Evolutionary conservation across 768 basidiomycete genomes (phyloP).

Genomic region (Infundibulicybe gibba): DNA sequence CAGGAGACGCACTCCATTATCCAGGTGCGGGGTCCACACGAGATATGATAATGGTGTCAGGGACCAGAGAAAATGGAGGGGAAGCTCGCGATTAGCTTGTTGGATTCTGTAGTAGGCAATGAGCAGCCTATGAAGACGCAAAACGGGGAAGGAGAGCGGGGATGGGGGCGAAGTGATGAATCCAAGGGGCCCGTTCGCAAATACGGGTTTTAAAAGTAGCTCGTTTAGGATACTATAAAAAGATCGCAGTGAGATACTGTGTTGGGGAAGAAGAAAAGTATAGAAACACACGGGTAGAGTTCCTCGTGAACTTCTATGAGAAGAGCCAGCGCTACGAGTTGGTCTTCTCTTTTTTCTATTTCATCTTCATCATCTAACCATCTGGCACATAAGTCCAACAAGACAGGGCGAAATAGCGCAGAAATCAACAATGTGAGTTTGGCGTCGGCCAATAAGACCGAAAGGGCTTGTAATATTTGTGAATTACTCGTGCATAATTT

Average conservation of each 20-base stretch:
- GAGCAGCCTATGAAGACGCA: slow-evolving; percentile 63
- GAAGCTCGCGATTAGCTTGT: slow-evolving; percentile 67
- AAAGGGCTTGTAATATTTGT: slow-evolving; percentile 51
- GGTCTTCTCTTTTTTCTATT: slow-evolving; percentile 41
- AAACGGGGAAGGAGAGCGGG: slow-evolving; percentile 30
- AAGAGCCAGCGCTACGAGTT: slow-evolving; percentile 56
- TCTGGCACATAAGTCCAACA: slow-evolving; percentile 75
- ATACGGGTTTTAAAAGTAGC: slow-evolving; percentile 39
- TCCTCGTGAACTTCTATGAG: slow-evolving; percentile 69
- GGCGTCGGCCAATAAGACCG: slow-evolving; percentile 56
- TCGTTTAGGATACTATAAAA: slow-evolving; percentile 50
- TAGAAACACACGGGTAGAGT: slow-evolving; percentile 58
- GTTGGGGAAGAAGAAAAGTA: slow-evolving; percentile 6
- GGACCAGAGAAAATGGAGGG: slow-evolving; percentile 60
- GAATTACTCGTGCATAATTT: slow-evolving; percentile 25
- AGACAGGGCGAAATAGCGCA: slow-evolving; percentile 67
- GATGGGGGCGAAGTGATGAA: slow-evolving; percentile 31
- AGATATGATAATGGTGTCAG: slow-evolving; percentile 47
- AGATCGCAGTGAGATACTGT: slow-evolving; percentile 6
- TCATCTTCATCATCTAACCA: slow-evolving; percentile 64
- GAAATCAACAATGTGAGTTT: slow-evolving; percentile 63
- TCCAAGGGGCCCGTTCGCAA: slow-evolving; percentile 52
- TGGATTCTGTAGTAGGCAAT: slow-evolving; percentile 82
- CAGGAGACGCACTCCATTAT: slow-evolving; percentile 61
- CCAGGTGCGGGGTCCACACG: slow-evolving; percentile 41